Evolutionary conservation across 352 stramenopile genomes (phyloP), one percentile per base, ranked within the genome.

Genomic region (Globisporangium apiculatum): DNA sequence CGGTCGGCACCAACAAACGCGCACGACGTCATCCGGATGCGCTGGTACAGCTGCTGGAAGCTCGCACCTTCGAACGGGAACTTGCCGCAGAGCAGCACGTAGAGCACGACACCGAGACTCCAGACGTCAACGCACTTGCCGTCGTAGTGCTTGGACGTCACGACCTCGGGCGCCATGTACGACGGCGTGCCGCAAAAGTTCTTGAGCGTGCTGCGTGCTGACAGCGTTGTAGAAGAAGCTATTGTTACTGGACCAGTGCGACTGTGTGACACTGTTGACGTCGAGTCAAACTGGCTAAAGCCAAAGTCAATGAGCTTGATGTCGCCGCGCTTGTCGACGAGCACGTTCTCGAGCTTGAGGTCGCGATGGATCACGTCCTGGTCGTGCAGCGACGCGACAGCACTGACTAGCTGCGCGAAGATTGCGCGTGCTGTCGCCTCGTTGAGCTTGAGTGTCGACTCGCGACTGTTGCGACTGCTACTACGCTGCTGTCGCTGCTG

Each of bases 11-110:
- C n/a, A 7, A 60, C 55, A 42, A 77, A 66, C 15, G 53, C 18
- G 24, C 66, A 54, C 42, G 37, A 42, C 5, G 57, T 49, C 1
- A 31, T 60, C 11, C 68, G 64, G 48, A 77, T 77, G 9, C 67
- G 71, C 48, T 70, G 60, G 60, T 79, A 77, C 9, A 82, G 54
- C 10, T 82, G 68, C 10, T 71, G 64, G 37, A 87, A 57, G n/a
- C 73, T 91, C 9, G 51, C 37, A 14, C 64, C 69, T 60, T 98
- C 97, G 68, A 98, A 98, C n/a, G 75, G 75, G 31, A 78, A 76
- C 10, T 64, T 64, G 7, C 73, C 75, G 6, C 67, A 79, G 1
- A 86, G 55, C 48, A 86, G 54, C 35, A 82, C 45, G 49, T 74
- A 85, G 2, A 86, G 58, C 7, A 86, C 45, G 35, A 82, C 87